phyloP scores from a whole-genome alignment of 495 filamentous ascomycete species.

The Friedmanniomyces simplex region DNA sequence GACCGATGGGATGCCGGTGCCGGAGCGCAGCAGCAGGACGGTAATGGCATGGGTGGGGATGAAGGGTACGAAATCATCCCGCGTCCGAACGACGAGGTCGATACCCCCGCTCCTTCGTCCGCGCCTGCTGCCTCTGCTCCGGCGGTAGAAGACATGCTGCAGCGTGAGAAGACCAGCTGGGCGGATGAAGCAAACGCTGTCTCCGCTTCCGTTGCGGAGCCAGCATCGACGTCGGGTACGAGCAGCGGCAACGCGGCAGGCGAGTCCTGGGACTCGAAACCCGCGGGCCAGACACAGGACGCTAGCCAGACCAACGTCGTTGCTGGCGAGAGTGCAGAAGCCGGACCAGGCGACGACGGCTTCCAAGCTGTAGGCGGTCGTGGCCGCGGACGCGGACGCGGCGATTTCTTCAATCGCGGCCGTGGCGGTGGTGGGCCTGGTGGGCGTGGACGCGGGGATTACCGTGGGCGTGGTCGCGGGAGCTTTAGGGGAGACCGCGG shows the following conservation, averaged over 20 bases:
- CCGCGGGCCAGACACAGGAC: conserved; percentile 1
- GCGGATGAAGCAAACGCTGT: conserved; percentile 15
- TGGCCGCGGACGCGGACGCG: conserved; percentile 16
- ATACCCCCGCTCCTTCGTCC: conserved; percentile 37
- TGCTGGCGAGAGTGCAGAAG: conserved; percentile 60
- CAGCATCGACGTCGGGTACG: background rate
- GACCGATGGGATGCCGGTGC: conserved; percentile 55
- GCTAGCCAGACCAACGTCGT: conserved; percentile 38
- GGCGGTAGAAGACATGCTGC: background rate
- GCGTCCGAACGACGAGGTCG: conserved; percentile 64
- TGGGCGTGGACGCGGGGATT: background rate
- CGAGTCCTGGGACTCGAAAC: conserved; percentile 13
- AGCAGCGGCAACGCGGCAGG: conserved; percentile 6
- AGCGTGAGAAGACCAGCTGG: conserved; percentile 15
- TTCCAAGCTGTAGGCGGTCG: conserved; percentile 52
- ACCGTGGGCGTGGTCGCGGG: background rate
- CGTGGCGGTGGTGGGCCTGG: conserved; percentile 33
- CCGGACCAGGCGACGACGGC: conserved; percentile 25
- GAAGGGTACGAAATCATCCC: conserved; percentile 73
- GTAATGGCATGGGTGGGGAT: conserved; percentile 29
- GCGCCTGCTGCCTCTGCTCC: conserved; percentile 1
- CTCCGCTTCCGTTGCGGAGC: background rate
- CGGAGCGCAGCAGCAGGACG: conserved; percentile 32
- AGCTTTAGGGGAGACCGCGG: background rate
- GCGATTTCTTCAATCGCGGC: conserved; percentile 16